phyloP scores from a whole-genome alignment of 768 basidiomycete species.

The Hemileccinum rubropunctum region DNA sequence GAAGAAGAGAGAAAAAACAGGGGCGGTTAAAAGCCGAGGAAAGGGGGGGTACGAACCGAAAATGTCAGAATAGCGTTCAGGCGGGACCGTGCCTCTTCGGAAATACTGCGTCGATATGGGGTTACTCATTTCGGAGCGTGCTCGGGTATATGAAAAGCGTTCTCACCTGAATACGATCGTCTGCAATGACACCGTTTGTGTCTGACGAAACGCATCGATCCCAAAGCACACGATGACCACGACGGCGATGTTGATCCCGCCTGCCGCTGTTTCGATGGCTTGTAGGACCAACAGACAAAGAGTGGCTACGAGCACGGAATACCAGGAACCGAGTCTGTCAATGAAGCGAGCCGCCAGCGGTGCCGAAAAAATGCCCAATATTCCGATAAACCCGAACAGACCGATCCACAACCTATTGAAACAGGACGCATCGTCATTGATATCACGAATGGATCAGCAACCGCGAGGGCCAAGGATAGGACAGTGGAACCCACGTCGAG shows the following conservation, averaged over 20 bases:
- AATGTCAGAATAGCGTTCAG: slow-evolving; percentile 28
- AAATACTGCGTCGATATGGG: slow-evolving; percentile 18
- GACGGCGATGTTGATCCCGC: slow-evolving; percentile 36
- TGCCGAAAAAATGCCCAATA: slow-evolving; percentile 35
- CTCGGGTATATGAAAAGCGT: background rate
- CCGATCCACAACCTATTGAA: slow-evolving; percentile 35
- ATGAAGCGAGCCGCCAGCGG: slow-evolving; percentile 28
- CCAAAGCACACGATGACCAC: slow-evolving; percentile 41
- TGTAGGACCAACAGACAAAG: slow-evolving; percentile 27
- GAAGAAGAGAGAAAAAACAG: background rate
- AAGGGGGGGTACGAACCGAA: slow-evolving; percentile 20
- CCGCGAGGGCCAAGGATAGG: background rate
- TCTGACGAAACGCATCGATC: slow-evolving; percentile 40
- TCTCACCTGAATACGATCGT: slow-evolving; percentile 27
- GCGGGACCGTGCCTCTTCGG: slow-evolving; percentile 27
- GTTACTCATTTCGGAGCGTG: background rate
- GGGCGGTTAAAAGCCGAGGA: background rate
- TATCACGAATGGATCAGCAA: background rate
- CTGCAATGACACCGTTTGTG: slow-evolving; percentile 36
- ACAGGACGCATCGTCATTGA: background rate
- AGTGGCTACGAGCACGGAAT: slow-evolving; percentile 37
- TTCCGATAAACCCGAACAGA: slow-evolving; percentile 47
- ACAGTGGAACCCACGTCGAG: slow-evolving; percentile 25
- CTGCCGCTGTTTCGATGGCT: slow-evolving; percentile 36
- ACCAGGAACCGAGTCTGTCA: slow-evolving; percentile 40